These are phyloP conservation scores for Penicillium sp. DNA, from an alignment of 2,329 filamentous ascomycete genomes.

Conservation along the genomic window DNA sequence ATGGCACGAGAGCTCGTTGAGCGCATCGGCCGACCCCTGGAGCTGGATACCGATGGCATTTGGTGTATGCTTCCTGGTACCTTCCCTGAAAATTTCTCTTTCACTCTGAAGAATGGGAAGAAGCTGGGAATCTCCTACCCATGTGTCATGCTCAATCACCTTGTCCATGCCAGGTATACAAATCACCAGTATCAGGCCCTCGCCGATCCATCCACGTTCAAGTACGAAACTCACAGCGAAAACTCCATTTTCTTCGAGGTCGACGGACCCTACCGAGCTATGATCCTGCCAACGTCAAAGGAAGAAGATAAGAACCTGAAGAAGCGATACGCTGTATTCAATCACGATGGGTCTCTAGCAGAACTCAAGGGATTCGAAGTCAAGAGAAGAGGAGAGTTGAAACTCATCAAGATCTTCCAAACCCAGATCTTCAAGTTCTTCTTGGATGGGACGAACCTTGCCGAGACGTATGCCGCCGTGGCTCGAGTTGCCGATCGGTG, in stretches of 20 bases:
- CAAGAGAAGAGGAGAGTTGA: conserved; percentile 93
- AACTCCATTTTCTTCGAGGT: conserved; percentile 99
- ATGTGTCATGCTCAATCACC: conserved; percentile 97
- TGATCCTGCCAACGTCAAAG: conserved; percentile 95
- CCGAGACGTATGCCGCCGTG: conserved; percentile 85
- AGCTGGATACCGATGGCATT: conserved; percentile 97
- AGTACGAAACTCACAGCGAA: conserved; percentile 94
- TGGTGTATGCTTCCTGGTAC: conserved; percentile 98
- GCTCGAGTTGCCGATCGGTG: conserved; percentile 93
- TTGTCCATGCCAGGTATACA: conserved; percentile 90
- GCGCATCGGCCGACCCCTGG: conserved; percentile 82
- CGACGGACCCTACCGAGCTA: conserved; percentile 93
- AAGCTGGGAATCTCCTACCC: conserved; percentile 96
- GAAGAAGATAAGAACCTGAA: conserved; percentile 99
- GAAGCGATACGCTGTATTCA: conserved; percentile 98
- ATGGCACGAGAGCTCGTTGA: conserved; percentile 92
- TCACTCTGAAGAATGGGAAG: conserved; percentile 93
- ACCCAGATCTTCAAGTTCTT: conserved; percentile 99
- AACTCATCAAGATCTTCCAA: conserved; percentile 99
- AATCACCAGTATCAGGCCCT: conserved; percentile 97
- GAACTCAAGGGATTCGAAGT: conserved; percentile 97
- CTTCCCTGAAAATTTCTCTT: conserved; percentile 93
- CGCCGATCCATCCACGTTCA: conserved; percentile 70
- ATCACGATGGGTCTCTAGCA: conserved; percentile 90
- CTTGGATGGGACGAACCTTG: conserved; percentile 78